A percentile compares a stretch with the other conserved stretches of the same genome.
Evolutionary conservation across 139 green algal genomes (phyloP).

Genomic region (Chlorella ohadii): DNA sequence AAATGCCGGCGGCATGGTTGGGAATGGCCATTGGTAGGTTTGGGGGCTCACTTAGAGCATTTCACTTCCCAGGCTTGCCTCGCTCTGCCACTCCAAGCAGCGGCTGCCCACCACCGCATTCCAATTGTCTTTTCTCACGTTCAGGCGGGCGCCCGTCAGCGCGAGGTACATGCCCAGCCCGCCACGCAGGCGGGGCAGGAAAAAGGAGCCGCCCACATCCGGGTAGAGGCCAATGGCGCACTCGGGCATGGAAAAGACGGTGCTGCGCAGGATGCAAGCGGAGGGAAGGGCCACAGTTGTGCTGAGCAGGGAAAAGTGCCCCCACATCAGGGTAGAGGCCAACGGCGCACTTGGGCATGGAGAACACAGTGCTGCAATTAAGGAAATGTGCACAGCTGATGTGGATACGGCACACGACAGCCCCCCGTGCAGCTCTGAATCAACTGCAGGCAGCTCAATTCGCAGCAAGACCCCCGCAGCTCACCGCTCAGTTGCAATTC

Average conservation of each 20-base stretch:
- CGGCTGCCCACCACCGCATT: too few species aligned
- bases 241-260: constrained; percentile 98
- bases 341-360: background rate
- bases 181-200: constrained; percentile 75
- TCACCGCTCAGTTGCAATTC: constrained; percentile 90
- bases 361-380: too few species aligned
- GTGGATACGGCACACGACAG: too few species aligned
- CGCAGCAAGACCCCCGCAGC: too few species aligned
- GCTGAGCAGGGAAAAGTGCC: too few species aligned
- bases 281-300: background rate
- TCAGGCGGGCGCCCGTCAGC: constrained; percentile 81
- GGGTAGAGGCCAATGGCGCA: constrained; percentile 95
- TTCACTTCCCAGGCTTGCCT: too few species aligned
- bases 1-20: background rate
- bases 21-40: too few species aligned
- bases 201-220: constrained; percentile 90
- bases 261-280: constrained; percentile 62
- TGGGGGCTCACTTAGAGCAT: too few species aligned
- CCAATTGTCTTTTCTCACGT: constrained; percentile 45
- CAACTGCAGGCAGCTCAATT: too few species aligned
- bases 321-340: background rate
- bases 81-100: too few species aligned
- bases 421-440: too few species aligned
- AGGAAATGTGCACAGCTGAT: too few species aligned
- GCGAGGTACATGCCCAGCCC: constrained; percentile 83